Conservation (phyloP, 2,329 filamentous ascomycete genomes). For the Botryotinia globosa region DNA sequence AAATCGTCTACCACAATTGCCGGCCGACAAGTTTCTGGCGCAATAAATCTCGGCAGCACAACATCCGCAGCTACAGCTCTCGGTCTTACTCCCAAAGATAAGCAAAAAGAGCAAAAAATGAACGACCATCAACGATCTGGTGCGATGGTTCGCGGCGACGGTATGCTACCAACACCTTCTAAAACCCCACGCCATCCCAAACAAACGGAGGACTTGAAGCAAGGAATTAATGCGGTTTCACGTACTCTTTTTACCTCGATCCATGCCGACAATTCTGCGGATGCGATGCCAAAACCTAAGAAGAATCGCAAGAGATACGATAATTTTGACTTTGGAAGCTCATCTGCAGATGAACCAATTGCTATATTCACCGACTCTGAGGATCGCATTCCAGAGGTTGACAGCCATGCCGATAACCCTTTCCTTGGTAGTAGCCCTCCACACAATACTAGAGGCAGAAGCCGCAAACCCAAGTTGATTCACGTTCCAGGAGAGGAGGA, state of each 20-base stretch:
- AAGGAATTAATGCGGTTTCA: constrained; percentile 53
- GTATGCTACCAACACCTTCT: constrained; percentile 72
- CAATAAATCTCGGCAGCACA: constrained; percentile 46
- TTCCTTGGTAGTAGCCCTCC: constrained; percentile 55
- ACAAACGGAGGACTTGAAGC: constrained; percentile 48
- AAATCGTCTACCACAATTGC: constrained; percentile 43
- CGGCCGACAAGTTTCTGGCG: constrained; percentile 48
- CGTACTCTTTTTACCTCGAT: constrained; percentile 58
- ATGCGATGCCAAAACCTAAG: constrained; percentile 59
- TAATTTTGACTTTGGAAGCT: constrained; percentile 55
- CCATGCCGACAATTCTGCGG: constrained; percentile 45
- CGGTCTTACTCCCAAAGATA: constrained; percentile 29
- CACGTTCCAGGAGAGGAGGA: constrained; percentile 54
- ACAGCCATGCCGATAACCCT: constrained; percentile 66
- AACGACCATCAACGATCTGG: constrained; percentile 27
- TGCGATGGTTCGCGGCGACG: constrained; percentile 34
- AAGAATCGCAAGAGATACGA: constrained; percentile 56
- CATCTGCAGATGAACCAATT: constrained; percentile 52
- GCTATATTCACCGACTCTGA: constrained; percentile 76
- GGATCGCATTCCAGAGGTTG: constrained; percentile 69
- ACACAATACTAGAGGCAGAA: constrained; percentile 42
- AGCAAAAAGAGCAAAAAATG: constrained; percentile 28
- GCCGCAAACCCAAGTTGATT: constrained; percentile 54
- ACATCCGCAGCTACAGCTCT: constrained; percentile 42
- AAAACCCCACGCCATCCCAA: constrained; percentile 71